A percentile compares a stretch with the other conserved stretches of the same genome.
These are phyloP conservation scores for Rosa hybrid DNA, from an alignment of 331 rosid genomes.

Conservation along the genomic window DNA sequence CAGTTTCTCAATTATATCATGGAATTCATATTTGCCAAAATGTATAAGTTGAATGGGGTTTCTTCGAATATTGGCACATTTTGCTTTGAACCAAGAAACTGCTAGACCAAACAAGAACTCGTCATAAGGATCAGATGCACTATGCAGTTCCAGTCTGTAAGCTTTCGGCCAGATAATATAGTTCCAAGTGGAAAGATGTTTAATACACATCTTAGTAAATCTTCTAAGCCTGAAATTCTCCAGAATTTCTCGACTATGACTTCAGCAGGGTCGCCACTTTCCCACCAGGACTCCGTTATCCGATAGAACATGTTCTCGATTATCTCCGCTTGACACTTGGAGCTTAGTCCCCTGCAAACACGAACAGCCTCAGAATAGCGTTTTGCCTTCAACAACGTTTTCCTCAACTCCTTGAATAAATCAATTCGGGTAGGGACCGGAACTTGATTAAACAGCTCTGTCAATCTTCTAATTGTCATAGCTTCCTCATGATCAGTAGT, in stretches of 20 bases:
- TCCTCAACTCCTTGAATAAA: not conserved
- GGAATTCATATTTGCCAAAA: not conserved
- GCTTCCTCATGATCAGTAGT: not conserved
- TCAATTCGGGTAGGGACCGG: not conserved
- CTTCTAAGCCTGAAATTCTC: not conserved
- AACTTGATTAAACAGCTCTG: not conserved
- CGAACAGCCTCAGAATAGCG: not conserved
- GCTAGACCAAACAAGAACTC: not conserved
- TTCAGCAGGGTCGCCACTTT: not conserved
- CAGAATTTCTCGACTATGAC: not conserved
- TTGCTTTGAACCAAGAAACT: conserved; percentile 2
- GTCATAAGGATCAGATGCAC: not conserved
- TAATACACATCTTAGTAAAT: not conserved
- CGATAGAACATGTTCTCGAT: not conserved
- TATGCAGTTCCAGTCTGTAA: not conserved
- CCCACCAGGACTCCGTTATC: not conserved
- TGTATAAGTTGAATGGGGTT: not conserved
- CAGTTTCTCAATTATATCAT: not conserved
- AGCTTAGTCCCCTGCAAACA: not conserved
- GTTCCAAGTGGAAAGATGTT: not conserved
- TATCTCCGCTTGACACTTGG: not conserved
- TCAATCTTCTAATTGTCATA: not conserved
- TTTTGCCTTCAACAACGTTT: not conserved
- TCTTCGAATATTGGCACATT: not conserved
- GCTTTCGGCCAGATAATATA: not conserved